Evolutionary conservation across 805 yeast genomes (phyloP).

Genomic region (Suhomyces sp.): DNA sequence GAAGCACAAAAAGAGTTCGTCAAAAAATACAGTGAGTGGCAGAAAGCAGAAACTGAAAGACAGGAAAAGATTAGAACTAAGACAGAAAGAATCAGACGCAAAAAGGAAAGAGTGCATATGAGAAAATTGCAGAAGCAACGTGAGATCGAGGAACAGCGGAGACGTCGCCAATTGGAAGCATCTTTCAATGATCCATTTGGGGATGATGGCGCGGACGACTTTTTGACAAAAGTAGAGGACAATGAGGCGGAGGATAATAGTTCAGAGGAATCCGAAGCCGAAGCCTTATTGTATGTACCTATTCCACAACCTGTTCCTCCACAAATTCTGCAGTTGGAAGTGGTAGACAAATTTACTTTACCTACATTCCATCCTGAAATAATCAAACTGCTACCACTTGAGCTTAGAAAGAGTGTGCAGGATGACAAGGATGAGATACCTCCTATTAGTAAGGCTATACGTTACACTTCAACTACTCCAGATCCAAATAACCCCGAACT

Average conservation of each 20-base stretch:
- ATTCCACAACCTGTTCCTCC: conserved; percentile 16
- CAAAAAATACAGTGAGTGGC: conserved; percentile 12
- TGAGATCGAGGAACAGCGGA: conserved; percentile 11
- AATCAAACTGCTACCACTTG: conserved; percentile 29
- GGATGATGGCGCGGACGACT: conserved; percentile 6
- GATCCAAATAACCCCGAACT: conserved; percentile 31
- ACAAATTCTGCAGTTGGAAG: conserved; percentile 21
- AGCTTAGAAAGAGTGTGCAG: conserved; percentile 10
- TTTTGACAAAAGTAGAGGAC: conserved; percentile 5
- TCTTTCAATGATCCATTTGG: conserved; percentile 14
- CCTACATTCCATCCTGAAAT: conserved; percentile 36
- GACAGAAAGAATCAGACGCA: conserved; percentile 8
- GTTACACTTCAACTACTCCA: conserved; percentile 28
- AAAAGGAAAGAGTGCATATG: conserved; percentile 9
- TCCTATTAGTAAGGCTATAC: conserved; percentile 33
- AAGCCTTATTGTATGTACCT: conserved; percentile 7
- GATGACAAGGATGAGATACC: conserved; percentile 9
- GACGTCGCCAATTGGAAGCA: conserved; percentile 11
- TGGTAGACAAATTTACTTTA: conserved; percentile 26
- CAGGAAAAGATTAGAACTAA: conserved; percentile 12
- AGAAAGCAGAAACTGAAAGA: conserved; percentile 12
- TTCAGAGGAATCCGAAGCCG: conserved; percentile 10
- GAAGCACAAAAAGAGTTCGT: conserved; percentile 11
- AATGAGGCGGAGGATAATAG: conserved; percentile 5
- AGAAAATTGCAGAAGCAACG: conserved; percentile 14